These are phyloP conservation scores for Starmera caribaea DNA, from an alignment of 805 yeast species.

Conservation along the genomic window DNA sequence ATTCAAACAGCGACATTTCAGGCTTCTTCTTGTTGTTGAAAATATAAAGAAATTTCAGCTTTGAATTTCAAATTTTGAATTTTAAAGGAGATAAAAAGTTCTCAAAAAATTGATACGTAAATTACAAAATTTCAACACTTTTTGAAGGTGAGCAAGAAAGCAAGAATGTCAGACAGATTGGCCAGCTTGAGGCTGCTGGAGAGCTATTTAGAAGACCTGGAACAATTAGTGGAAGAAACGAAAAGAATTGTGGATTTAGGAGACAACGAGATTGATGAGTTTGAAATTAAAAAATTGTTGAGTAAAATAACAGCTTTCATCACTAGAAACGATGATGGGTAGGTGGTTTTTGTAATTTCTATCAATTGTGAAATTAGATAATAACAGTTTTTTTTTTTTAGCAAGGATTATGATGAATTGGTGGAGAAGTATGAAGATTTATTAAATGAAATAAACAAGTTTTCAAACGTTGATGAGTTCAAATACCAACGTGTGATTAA, in stretches of 20 bases:
- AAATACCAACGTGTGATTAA: constrained; percentile 8
- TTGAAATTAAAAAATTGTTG: constrained; percentile 14
- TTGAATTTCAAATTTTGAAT: not conserved
- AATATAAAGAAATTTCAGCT: too few species aligned
- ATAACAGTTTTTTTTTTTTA: not conserved
- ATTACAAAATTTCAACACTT: too few species aligned
- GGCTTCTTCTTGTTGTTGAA: too few species aligned
- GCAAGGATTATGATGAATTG: constrained; percentile 17
- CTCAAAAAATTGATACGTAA: too few species aligned
- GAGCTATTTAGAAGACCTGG: constrained; percentile 18
- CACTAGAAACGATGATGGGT: constrained; percentile 19
- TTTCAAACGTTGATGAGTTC: constrained; percentile 10
- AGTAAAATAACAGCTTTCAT: constrained; percentile 15
- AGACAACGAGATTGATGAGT: constrained; percentile 10
- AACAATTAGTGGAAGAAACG: constrained; percentile 14
- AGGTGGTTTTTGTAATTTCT: not conserved
- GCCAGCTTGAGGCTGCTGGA: constrained; percentile 16
- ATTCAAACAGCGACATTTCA: constrained; percentile 74
- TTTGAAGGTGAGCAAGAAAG: too few species aligned
- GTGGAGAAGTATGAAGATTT: constrained; percentile 11
- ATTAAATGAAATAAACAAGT: constrained; percentile 4
- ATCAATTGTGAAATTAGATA: not conserved
- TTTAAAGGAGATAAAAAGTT: not conserved
- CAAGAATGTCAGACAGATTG: constrained; percentile 6
- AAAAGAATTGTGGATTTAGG: constrained; percentile 10